Evolutionary conservation across 306 rosid species (phyloP).

Genomic region (Lotus japonicus): DNA sequence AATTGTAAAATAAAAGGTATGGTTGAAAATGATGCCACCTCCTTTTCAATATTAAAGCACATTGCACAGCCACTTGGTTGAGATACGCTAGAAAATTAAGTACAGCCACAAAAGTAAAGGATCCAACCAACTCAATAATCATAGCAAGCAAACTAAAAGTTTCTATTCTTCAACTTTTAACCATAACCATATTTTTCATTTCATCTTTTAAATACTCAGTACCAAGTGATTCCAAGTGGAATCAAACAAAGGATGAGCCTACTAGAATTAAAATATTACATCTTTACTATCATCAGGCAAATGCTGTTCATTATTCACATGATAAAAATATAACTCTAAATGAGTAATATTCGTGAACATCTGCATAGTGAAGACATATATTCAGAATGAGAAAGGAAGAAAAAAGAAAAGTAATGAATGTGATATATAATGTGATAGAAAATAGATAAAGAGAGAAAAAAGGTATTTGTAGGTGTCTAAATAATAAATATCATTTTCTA

Average conservation of each 20-base stretch:
- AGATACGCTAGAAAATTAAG: background rate
- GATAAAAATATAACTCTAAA: background rate
- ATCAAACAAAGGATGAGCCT: background rate
- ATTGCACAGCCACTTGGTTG: background rate
- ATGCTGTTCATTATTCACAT: background rate
- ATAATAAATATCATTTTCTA: too few species aligned
- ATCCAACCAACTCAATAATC: slow-evolving; percentile 13
- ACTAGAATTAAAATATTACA: background rate
- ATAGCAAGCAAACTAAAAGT: background rate
- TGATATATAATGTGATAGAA: too few species aligned
- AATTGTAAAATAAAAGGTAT: background rate
- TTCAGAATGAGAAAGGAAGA: too few species aligned
- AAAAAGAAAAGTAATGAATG: too few species aligned
- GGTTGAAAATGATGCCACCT: slow-evolving; percentile 15
- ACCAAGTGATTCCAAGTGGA: background rate
- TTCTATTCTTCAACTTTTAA: background rate
- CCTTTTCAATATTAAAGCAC: slow-evolving; percentile 6
- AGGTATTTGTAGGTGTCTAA: too few species aligned
- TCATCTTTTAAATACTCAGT: background rate
- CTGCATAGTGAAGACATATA: too few species aligned
- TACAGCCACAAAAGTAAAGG: background rate
- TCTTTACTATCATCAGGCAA: background rate
- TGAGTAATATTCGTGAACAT: too few species aligned
- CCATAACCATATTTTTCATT: background rate
- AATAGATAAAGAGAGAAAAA: too few species aligned